Percentiles rank a stretch among this genome's conserved stretches.
Conservation (phyloP, 192 early-diverging fungal species). For the Coemansia interrupta region DNA sequence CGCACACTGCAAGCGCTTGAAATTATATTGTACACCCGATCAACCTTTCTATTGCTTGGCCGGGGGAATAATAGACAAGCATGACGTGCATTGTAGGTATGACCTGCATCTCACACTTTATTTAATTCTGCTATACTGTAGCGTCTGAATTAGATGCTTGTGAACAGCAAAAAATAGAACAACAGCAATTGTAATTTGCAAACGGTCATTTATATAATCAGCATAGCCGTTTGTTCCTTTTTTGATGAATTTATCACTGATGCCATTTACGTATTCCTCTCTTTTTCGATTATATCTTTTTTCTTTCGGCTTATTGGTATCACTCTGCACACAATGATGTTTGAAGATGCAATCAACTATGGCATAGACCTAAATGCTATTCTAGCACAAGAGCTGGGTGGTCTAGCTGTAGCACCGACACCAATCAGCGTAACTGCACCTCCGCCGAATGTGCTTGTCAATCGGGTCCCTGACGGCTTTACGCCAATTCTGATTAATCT, state of each 20-base stretch:
- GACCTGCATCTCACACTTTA: conserved; percentile 11
- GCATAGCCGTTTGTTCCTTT: conserved; percentile 5
- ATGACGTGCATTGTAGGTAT: conserved; percentile 3
- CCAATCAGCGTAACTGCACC: conserved; percentile 18
- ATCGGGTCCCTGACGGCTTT: conserved; percentile 41
- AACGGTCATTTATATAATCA: not conserved
- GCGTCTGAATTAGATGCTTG: no score
- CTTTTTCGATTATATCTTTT: not conserved
- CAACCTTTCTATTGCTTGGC: not conserved
- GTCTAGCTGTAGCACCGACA: conserved; percentile 29
- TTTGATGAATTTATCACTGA: not conserved
- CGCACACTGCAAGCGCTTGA: no score
- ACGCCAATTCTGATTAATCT: conserved; percentile 44
- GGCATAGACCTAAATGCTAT: conserved; percentile 28
- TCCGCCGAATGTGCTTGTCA: conserved; percentile 34
- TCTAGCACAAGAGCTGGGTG: conserved; percentile 38
- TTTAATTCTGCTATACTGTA: not conserved
- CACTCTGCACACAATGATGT: conserved; percentile 13
- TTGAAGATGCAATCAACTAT: conserved; percentile 26
- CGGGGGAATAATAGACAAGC: no score
- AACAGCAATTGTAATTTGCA: not conserved
- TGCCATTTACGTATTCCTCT: not conserved
- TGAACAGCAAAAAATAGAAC: no score
- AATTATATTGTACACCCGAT: no score
- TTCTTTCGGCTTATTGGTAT: not conserved